Percentiles rank a stretch among this genome's conserved stretches.
phyloP scores from a whole-genome alignment of 2,329 filamentous ascomycete species.

The Dichotomopilus funicola region DNA sequence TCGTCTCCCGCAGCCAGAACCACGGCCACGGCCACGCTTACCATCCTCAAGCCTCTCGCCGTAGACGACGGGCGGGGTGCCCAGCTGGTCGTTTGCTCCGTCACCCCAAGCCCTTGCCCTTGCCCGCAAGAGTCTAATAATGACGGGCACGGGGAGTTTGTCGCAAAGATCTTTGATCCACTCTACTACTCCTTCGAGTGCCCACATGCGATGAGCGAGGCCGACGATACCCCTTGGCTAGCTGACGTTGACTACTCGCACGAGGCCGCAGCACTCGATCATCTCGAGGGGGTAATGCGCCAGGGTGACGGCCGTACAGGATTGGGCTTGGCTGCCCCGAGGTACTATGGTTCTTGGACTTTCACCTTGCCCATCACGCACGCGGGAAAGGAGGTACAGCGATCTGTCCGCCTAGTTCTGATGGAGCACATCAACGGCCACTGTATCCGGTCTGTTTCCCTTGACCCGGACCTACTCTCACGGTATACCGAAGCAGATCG shows the following conservation, averaged over 20 bases:
- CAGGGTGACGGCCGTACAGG: not conserved
- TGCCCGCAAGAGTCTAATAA: not conserved
- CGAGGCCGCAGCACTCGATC: not conserved
- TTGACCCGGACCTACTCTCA: not conserved
- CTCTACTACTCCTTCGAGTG: not conserved
- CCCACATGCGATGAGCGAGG: not conserved
- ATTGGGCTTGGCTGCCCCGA: not conserved
- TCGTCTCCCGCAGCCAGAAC: too few species aligned
- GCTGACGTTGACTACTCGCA: not conserved
- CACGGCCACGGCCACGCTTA: not conserved
- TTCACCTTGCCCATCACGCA: conserved; percentile 1
- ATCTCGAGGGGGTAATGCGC: not conserved
- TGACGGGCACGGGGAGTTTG: not conserved
- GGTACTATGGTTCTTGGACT: conserved; percentile 8
- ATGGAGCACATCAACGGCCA: conserved; percentile 6
- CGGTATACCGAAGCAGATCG: not conserved
- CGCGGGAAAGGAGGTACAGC: not conserved
- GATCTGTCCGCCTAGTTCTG: conserved; percentile 4
- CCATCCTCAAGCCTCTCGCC: not conserved
- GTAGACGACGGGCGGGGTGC: not conserved
- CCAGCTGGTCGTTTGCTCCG: not conserved
- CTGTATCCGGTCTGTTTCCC: not conserved
- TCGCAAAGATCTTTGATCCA: not conserved
- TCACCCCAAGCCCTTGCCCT: not conserved
- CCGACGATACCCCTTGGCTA: not conserved